Percentiles rank a stretch among this genome's conserved stretches.
These are phyloP conservation scores for Xylariaceae sp. DNA, from an alignment of 2,329 filamentous ascomycete genomes.

Conservation along the genomic window DNA sequence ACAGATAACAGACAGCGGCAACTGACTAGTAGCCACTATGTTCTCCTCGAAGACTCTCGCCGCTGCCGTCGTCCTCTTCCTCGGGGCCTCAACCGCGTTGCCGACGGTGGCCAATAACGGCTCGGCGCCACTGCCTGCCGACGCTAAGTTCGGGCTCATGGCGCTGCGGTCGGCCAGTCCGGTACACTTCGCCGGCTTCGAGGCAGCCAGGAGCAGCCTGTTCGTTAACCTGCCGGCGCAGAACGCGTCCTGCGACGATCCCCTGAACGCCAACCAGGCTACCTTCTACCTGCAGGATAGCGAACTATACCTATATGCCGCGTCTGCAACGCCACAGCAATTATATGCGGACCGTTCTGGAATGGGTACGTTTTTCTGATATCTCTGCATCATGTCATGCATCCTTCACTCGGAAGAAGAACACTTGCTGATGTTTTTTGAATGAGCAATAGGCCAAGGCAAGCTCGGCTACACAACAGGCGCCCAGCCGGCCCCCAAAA, in stretches of 20 bases:
- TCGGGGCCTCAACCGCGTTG: slow-evolving; percentile 38
- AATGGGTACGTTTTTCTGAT: slow-evolving; percentile 51
- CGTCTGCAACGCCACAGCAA: slow-evolving; percentile 48
- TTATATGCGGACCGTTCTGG: slow-evolving; percentile 59
- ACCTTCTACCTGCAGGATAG: slow-evolving; percentile 53
- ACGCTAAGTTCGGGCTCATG: slow-evolving; percentile 50
- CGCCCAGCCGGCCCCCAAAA: slow-evolving; percentile 40
- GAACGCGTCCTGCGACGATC: slow-evolving; percentile 51
- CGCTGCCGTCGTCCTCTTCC: slow-evolving; percentile 55
- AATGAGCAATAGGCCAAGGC: slow-evolving; percentile 56
- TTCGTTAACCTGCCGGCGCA: slow-evolving; percentile 48
- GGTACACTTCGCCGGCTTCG: slow-evolving; percentile 51
- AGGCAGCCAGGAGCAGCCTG: slow-evolving; percentile 49
- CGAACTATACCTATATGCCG: slow-evolving; percentile 53
- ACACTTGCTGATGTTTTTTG: no score
- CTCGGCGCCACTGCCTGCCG: slow-evolving; percentile 27
- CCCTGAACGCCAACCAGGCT: slow-evolving; percentile 43
- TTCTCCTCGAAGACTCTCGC: slow-evolving; percentile 52
- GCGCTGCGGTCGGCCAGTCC: slow-evolving; percentile 51
- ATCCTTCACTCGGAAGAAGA: no score
- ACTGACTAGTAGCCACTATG: slow-evolving; percentile 25
- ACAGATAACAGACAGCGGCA: background rate
- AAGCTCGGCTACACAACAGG: slow-evolving; percentile 55
- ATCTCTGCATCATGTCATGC: slow-evolving; percentile 2
- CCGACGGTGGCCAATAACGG: slow-evolving; percentile 23